phyloP scores from a whole-genome alignment of 352 stramenopile species.

The Pythium dissimile region DNA sequence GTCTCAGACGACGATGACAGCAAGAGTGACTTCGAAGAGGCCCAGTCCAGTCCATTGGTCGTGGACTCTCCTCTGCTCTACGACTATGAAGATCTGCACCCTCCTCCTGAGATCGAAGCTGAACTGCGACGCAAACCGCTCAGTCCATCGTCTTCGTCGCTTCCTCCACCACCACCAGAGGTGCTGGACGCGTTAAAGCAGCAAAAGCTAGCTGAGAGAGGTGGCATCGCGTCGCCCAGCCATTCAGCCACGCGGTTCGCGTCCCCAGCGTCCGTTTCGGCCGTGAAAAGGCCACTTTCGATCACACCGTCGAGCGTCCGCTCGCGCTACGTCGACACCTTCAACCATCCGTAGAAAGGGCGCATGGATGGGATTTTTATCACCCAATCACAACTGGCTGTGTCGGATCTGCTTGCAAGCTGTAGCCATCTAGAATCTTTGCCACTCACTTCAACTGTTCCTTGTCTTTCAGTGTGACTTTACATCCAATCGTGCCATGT shows the following conservation, averaged over 20 bases:
- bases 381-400: neutral
- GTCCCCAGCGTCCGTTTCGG: slow-evolving; percentile 10
- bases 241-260: slow-evolving; percentile 12
- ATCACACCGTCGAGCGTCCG: slow-evolving; percentile 13
- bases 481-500: neutral
- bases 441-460: neutral
- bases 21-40: slow-evolving; percentile 18
- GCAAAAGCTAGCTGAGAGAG: neutral
- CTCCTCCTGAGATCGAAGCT: slow-evolving; percentile 22
- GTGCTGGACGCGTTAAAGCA: slow-evolving; percentile 21
- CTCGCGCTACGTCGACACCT: slow-evolving; percentile 30
- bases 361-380: neutral
- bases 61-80: neutral
- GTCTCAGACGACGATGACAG: slow-evolving; percentile 5
- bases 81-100: slow-evolving; percentile 17
- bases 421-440: neutral
- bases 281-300: neutral
- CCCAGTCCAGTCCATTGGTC: slow-evolving; percentile 2
- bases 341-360: slow-evolving; percentile 18
- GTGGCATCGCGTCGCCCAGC: neutral
- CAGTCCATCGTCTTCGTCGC: neutral
- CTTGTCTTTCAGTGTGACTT: too few species aligned
- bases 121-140: slow-evolving; percentile 15
- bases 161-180: slow-evolving; percentile 18
- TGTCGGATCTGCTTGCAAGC: neutral